Evolutionary conservation across 495 filamentous ascomycete species (phyloP).

Genomic region (Sordaria brevicollis): DNA sequence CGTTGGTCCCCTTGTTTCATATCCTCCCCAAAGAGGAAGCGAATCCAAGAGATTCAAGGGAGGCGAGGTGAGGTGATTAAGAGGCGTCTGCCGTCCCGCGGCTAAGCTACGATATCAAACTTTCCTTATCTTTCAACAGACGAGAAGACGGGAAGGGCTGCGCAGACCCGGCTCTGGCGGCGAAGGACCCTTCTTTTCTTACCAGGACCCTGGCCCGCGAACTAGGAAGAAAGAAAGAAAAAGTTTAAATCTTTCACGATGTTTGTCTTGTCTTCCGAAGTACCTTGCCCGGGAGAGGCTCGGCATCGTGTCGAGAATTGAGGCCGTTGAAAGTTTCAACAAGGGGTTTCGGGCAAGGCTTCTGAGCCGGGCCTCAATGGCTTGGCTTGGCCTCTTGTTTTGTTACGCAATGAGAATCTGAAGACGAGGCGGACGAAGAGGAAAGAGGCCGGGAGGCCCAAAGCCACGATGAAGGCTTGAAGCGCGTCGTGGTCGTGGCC

Average conservation of each 20-base stretch:
- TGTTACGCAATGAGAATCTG: not conserved
- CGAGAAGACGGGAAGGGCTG: not conserved
- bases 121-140: not conserved
- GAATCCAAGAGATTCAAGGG: not conserved
- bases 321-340: not conserved
- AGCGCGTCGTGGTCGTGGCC: not conserved
- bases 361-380: not conserved
- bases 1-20: not conserved
- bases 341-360: too few species aligned
- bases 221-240: too few species aligned
- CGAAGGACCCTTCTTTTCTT: not conserved
- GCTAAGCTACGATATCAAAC: not conserved
- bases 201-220: not conserved
- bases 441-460: not conserved
- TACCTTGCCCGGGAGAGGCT: not conserved
- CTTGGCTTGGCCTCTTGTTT: not conserved
- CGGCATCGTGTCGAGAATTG: not conserved
- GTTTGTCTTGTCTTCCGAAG: not conserved
- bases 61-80: not conserved
- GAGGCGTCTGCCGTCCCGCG: not conserved
- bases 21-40: not conserved
- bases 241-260: not conserved
- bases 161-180: not conserved
- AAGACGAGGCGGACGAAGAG: not conserved
- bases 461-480: too few species aligned